Conservation (phyloP, 768 basidiomycete genomes). For the Amanita rimosa region DNA sequence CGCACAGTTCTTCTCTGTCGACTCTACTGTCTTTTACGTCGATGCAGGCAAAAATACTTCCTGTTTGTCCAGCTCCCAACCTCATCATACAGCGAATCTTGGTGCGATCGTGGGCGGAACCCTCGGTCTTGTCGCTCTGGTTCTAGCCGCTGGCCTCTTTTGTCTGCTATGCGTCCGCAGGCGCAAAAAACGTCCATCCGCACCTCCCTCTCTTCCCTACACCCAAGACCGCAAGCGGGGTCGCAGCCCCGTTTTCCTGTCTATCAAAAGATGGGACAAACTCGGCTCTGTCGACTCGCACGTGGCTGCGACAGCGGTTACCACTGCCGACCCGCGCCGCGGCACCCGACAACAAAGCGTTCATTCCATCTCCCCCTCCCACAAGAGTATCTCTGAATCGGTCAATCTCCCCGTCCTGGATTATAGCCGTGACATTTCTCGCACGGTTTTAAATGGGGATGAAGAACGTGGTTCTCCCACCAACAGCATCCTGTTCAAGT, state of each 20-base stretch:
- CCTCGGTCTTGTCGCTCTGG: constrained; percentile 32
- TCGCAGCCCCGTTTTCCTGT: background rate
- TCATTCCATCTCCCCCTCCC: background rate
- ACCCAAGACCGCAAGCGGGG: background rate
- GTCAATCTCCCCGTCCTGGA: background rate
- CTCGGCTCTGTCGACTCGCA: constrained; percentile 23
- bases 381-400: background rate
- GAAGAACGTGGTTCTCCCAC: background rate
- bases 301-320: background rate
- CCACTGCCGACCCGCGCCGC: background rate
- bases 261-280: constrained; percentile 16
- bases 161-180: constrained; percentile 19
- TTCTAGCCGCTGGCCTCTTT: constrained; percentile 19
- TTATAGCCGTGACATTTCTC: background rate
- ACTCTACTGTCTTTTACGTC: constrained; percentile 21
- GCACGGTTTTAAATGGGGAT: background rate
- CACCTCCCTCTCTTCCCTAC: background rate
- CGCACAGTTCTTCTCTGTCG: constrained; percentile 7
- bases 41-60: constrained; percentile 19
- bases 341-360: background rate
- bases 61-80: constrained; percentile 14
- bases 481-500: background rate
- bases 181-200: background rate
- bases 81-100: constrained; percentile 16
- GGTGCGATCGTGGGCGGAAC: constrained; percentile 42